These are phyloP conservation scores for Nakaseomyces delphensis DNA, from an alignment of 1,139 yeast genomes.

Conservation along the genomic window DNA sequence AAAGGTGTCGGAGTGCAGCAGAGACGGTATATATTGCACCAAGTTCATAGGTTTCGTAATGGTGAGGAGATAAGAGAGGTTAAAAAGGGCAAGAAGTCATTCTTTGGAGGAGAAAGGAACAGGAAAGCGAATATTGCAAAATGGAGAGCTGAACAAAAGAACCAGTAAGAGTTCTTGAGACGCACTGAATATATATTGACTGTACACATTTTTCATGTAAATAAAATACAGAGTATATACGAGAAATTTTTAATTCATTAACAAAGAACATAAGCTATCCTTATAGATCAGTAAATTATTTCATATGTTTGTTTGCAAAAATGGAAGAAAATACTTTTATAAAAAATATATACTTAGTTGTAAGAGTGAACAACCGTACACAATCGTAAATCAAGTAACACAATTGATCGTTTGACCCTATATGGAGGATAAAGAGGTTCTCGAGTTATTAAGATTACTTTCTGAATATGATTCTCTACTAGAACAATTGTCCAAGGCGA, in stretches of 20 bases:
- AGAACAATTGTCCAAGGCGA: conserved; percentile 24
- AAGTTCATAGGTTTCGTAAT: conserved; percentile 41
- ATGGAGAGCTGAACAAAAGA: conserved; percentile 53
- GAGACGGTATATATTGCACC: conserved; percentile 51
- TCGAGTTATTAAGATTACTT: conserved; percentile 16
- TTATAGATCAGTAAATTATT: too few species aligned
- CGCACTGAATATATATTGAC: too few species aligned
- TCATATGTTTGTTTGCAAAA: too few species aligned
- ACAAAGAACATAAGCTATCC: too few species aligned
- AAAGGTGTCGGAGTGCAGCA: conserved; percentile 72
- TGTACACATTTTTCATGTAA: not conserved
- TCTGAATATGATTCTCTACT: conserved; percentile 23
- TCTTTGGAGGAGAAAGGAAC: conserved; percentile 85
- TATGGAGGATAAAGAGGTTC: conserved; percentile 8
- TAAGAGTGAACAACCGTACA: too few species aligned
- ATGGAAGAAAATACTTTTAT: too few species aligned
- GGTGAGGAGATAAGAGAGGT: conserved; percentile 53
- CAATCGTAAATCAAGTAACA: too few species aligned
- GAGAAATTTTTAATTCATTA: too few species aligned
- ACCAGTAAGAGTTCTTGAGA: conserved; percentile 15
- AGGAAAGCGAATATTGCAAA: conserved; percentile 62
- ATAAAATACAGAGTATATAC: not conserved
- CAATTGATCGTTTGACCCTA: too few species aligned
- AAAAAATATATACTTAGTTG: too few species aligned
- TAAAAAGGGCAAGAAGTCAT: conserved; percentile 57